A percentile compares a stretch with the other conserved stretches of the same genome.
phyloP scores from a whole-genome alignment of 768 basidiomycete species.

The Phanerodontia chrysosporium region DNA sequence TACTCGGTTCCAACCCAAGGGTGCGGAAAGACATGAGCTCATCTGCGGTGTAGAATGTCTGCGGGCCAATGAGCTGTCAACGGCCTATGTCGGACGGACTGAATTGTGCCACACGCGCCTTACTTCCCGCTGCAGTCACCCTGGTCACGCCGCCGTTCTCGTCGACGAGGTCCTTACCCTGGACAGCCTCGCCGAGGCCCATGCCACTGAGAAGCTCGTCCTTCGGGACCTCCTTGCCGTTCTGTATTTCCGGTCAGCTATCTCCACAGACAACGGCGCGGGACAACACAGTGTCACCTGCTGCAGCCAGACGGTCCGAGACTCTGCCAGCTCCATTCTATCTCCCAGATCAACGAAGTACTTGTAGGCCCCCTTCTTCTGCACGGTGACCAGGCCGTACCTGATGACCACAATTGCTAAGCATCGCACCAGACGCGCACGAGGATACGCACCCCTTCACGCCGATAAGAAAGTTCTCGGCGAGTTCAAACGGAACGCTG shows the following conservation, averaged over 20 bases:
- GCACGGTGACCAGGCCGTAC: conserved; percentile 85
- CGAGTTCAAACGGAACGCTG: conserved; percentile 77
- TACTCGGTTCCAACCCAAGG: conserved; percentile 73
- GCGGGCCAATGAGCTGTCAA: conserved; percentile 7
- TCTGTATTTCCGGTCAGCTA: conserved; percentile 23
- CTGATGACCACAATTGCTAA: conserved; percentile 36
- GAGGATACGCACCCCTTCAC: conserved; percentile 64
- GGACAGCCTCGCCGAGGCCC: conserved; percentile 34
- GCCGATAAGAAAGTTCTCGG: conserved; percentile 68
- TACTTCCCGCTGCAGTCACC: conserved; percentile 38
- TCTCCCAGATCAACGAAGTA: conserved; percentile 81
- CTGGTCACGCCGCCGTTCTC: conserved; percentile 19
- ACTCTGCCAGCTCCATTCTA: conserved; percentile 69
- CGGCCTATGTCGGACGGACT: conserved; percentile 11
- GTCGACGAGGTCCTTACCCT: conserved; percentile 27
- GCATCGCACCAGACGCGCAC: background rate
- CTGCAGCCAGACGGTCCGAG: conserved; percentile 43
- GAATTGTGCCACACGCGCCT: conserved; percentile 33
- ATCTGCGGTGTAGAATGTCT: conserved; percentile 85
- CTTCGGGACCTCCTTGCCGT: conserved; percentile 31
- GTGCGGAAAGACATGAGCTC: conserved; percentile 82
- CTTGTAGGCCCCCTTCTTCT: conserved; percentile 77
- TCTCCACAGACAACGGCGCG: background rate
- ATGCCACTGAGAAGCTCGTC: conserved; percentile 35
- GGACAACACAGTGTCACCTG: background rate